Conservation (phyloP, 2,329 filamentous ascomycete species). For the Paecilomyces dactylethromorphus region DNA sequence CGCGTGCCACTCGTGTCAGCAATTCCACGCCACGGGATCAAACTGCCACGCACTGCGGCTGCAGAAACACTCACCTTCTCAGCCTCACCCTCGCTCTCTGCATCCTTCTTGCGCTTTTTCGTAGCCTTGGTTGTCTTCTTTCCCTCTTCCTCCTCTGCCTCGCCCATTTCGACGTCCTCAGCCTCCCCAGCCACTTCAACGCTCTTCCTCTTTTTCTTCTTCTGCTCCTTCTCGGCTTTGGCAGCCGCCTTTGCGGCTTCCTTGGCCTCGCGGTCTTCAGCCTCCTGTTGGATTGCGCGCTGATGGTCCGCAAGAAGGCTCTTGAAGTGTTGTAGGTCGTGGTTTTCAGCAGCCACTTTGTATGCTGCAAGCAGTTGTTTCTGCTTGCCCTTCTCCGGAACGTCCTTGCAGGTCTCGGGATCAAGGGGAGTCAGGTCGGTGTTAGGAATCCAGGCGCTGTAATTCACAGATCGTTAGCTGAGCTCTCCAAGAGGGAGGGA, state of each 20-base stretch:
- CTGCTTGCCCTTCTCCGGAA: constrained; percentile 66
- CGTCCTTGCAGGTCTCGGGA: constrained; percentile 61
- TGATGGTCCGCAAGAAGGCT: constrained; percentile 59
- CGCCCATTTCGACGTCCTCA: constrained; percentile 51
- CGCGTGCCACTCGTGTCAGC: constrained; percentile 17
- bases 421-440: constrained; percentile 73
- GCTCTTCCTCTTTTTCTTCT: constrained; percentile 44
- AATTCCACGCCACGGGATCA: constrained; percentile 4
- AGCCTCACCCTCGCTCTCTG: constrained; percentile 62
- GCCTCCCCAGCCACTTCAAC: constrained; percentile 43
- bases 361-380: constrained; percentile 77
- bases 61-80: constrained; percentile 48
- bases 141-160: constrained; percentile 35
- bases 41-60: not conserved
- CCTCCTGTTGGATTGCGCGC: constrained; percentile 48
- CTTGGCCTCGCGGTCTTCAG: constrained; percentile 60
- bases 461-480: constrained; percentile 8
- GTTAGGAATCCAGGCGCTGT: constrained; percentile 86
- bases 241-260: constrained; percentile 50
- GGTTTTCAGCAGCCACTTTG: constrained; percentile 67
- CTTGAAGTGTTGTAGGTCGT: constrained; percentile 79
- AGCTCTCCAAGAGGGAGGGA: constrained; percentile 3
- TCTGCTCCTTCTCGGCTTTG: constrained; percentile 47
- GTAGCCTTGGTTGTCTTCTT: constrained; percentile 47
- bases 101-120: constrained; percentile 78